Conservation (phyloP, 2,329 filamentous ascomycete species). For the Verticillium dahliae region DNA sequence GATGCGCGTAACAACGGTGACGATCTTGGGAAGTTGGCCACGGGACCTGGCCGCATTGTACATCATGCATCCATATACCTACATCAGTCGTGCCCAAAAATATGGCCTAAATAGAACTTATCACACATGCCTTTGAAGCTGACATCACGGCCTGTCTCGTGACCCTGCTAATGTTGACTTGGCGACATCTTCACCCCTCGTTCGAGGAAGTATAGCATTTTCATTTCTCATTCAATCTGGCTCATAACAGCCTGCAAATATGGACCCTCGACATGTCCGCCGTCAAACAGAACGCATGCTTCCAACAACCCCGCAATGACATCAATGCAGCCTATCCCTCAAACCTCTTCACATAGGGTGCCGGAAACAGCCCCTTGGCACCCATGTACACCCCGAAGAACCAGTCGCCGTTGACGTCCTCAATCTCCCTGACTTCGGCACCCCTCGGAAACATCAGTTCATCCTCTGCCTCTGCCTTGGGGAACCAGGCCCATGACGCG, state of each 20-base stretch:
- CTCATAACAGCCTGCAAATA: not conserved
- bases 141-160: too few species aligned
- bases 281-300: not conserved
- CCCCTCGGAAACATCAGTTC: conserved; percentile 80
- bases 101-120: too few species aligned
- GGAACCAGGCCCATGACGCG: conserved; percentile 75
- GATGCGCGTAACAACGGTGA: too few species aligned
- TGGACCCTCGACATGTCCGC: not conserved
- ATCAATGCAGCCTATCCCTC: not conserved
- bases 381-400: conserved; percentile 83
- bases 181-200: too few species aligned
- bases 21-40: too few species aligned
- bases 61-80: too few species aligned
- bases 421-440: conserved; percentile 75
- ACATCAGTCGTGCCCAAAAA: too few species aligned
- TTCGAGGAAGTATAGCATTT: not conserved
- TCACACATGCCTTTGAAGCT: too few species aligned
- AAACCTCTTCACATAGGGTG: conserved; percentile 58
- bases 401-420: conserved; percentile 90
- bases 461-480: conserved; percentile 54
- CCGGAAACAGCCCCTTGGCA: conserved; percentile 70
- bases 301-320: not conserved
- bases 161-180: too few species aligned
- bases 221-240: not conserved
- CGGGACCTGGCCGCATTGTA: too few species aligned